phyloP scores from a whole-genome alignment of 1,284 basidiomycete genomes.

The Apiotrichum laibachii region DNA sequence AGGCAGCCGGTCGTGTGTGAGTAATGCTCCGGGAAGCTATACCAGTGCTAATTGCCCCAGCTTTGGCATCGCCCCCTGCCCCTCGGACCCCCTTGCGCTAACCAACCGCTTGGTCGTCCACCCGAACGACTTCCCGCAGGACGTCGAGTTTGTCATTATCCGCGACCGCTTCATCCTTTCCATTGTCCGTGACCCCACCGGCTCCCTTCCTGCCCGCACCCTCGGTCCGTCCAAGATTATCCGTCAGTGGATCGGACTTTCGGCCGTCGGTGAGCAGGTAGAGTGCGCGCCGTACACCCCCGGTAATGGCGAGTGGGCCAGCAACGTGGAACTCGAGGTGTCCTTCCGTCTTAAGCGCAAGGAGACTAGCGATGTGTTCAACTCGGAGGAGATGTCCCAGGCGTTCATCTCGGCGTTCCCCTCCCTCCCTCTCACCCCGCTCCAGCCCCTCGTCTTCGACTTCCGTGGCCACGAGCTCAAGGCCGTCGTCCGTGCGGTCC shows the following conservation, averaged over 20 bases:
- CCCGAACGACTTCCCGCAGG: slow-evolving; percentile 64
- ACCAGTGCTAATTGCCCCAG: slow-evolving; percentile 14
- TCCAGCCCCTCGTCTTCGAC: slow-evolving; percentile 81
- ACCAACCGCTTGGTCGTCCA: slow-evolving; percentile 79
- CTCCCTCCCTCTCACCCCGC: slow-evolving; percentile 56
- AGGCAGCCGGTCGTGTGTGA: slow-evolving; percentile 33
- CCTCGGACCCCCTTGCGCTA: slow-evolving; percentile 61
- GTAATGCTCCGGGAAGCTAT: slow-evolving; percentile 6
- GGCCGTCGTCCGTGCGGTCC: slow-evolving; percentile 66
- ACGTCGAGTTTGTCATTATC: slow-evolving; percentile 69
- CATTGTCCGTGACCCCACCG: slow-evolving; percentile 70
- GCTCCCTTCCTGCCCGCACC: slow-evolving; percentile 61
- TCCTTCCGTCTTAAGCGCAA: slow-evolving; percentile 65
- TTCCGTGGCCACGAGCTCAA: slow-evolving; percentile 85
- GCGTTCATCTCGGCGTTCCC: slow-evolving; percentile 76
- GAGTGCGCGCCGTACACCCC: slow-evolving; percentile 65
- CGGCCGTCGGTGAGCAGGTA: slow-evolving; percentile 70
- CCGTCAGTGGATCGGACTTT: slow-evolving; percentile 82
- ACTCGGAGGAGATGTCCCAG: slow-evolving; percentile 77
- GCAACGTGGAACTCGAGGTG: slow-evolving; percentile 74
- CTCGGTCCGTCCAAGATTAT: slow-evolving; percentile 58
- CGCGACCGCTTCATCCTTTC: slow-evolving; percentile 69
- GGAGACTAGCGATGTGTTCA: slow-evolving; percentile 70
- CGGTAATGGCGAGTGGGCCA: slow-evolving; percentile 66
- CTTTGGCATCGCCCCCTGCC: slow-evolving; percentile 51